phyloP scores from a whole-genome alignment of 495 filamentous ascomycete species.

The Lophiostoma macrostomum region DNA sequence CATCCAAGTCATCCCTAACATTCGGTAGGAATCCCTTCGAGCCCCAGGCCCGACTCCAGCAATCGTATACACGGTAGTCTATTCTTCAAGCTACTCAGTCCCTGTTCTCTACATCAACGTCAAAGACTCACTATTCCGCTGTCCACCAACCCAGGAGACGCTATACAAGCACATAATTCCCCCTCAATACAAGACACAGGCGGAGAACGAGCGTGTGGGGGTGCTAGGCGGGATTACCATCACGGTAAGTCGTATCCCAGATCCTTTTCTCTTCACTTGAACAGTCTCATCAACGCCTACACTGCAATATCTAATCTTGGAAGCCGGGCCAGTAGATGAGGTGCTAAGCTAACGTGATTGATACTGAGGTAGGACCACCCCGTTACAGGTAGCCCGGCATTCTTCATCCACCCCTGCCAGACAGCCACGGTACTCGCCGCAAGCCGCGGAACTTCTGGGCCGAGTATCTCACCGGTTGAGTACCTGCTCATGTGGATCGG shows the following conservation, averaged over 20 bases:
- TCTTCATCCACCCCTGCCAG: conserved; percentile 35
- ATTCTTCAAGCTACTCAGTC: conserved; percentile 30
- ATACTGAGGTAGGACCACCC: conserved; percentile 30
- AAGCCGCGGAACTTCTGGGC: background rate
- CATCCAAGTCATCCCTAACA: no score
- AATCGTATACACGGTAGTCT: conserved; percentile 26
- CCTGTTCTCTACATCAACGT: conserved; percentile 33
- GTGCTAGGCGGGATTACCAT: conserved; percentile 32
- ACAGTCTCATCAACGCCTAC: no score
- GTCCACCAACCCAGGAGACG: conserved; percentile 16
- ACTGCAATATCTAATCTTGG: no score
- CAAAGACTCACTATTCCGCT: conserved; percentile 11
- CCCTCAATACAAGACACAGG: conserved; percentile 19
- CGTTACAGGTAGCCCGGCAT: conserved; percentile 16
- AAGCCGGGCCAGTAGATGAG: no score
- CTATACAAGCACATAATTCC: conserved; percentile 26
- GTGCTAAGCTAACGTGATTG: background rate
- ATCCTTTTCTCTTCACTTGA: background rate
- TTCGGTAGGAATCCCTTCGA: conserved; percentile 10
- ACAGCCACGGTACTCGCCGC: conserved; percentile 24
- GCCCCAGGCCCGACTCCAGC: background rate
- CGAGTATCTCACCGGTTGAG: conserved; percentile 11
- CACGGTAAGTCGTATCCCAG: conserved; percentile 11
- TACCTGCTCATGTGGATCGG: conserved; percentile 32
- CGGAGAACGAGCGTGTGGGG: conserved; percentile 12